Evolutionary conservation across 257 asterid genomes (phyloP).

Genomic region (Eustoma russellianum): DNA sequence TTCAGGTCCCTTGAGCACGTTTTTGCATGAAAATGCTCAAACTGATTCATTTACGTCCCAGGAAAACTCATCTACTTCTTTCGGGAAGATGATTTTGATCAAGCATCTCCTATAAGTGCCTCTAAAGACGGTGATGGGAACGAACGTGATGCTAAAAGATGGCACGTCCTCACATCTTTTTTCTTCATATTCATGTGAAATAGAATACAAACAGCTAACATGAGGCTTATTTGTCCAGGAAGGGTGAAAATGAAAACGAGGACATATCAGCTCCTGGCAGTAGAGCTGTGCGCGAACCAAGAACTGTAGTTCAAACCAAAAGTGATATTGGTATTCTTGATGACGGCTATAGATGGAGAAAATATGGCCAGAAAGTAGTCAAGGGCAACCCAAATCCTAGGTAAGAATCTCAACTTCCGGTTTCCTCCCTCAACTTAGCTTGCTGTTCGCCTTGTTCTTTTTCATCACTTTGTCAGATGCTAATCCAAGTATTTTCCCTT

Average conservation of each 20-base stretch:
- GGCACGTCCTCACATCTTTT: conserved; percentile 29
- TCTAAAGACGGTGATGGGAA: conserved; percentile 60
- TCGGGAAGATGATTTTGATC: conserved; percentile 83
- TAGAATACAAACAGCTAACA: not conserved
- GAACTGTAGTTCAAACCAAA: conserved; percentile 89
- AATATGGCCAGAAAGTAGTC: conserved; percentile 91
- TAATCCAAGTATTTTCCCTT: not conserved
- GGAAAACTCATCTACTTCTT: conserved; percentile 71
- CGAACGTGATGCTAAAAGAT: conserved; percentile 78
- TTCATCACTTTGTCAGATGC: not conserved
- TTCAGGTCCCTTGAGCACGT: conserved; percentile 22
- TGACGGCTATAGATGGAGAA: conserved; percentile 96
- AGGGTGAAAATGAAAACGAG: conserved; percentile 60
- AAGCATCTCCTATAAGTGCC: conserved; percentile 61
- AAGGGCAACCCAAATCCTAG: conserved; percentile 94
- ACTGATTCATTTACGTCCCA: conserved; percentile 28
- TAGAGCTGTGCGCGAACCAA: conserved; percentile 72
- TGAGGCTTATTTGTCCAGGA: conserved; percentile 39
- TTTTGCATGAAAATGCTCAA: conserved; percentile 28
- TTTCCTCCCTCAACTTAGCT: not conserved
- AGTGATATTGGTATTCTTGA: conserved; percentile 94
- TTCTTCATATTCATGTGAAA: not conserved
- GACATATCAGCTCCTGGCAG: conserved; percentile 60
- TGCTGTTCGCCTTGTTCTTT: not conserved
- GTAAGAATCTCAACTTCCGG: conserved; percentile 22